Evolutionary conservation across 805 yeast species (phyloP).

Genomic region (Ogataea thermomethanolica): DNA sequence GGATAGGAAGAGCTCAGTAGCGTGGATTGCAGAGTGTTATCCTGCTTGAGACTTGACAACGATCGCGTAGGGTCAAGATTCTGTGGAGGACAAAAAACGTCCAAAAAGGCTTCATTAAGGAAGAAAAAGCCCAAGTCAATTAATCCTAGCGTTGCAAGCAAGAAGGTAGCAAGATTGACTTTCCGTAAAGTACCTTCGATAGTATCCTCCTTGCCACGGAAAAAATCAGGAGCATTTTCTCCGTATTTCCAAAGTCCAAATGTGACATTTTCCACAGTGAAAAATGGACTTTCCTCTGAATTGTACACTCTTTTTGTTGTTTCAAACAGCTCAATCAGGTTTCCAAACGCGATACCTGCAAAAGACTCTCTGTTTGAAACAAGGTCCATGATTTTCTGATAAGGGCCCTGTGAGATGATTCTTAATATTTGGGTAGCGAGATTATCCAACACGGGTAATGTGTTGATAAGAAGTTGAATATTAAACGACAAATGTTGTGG

Average conservation of each 20-base stretch:
- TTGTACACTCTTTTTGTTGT: constrained; percentile 69
- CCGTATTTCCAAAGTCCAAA: constrained; percentile 70
- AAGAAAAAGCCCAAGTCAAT: constrained; percentile 84
- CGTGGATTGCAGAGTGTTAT: constrained; percentile 19
- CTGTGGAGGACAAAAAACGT: constrained; percentile 80
- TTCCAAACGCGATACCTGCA: constrained; percentile 60
- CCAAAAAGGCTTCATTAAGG: constrained; percentile 79
- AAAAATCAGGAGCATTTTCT: constrained; percentile 52
- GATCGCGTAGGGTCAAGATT: constrained; percentile 45
- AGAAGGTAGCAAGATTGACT: constrained; percentile 82
- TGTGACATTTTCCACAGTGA: constrained; percentile 65
- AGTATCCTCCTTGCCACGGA: constrained; percentile 59
- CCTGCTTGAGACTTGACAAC: constrained; percentile 26
- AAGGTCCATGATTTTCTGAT: constrained; percentile 68
- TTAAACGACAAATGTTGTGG: constrained; percentile 56
- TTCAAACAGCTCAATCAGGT: constrained; percentile 72
- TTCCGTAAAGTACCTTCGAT: constrained; percentile 68
- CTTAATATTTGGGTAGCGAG: constrained; percentile 77
- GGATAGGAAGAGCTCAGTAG: constrained; percentile 10
- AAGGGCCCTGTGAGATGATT: constrained; percentile 67
- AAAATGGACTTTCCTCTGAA: constrained; percentile 65
- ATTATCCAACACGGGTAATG: constrained; percentile 76
- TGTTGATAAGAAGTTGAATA: constrained; percentile 60
- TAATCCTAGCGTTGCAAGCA: constrained; percentile 82
- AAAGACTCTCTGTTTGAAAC: constrained; percentile 65